Evolutionary conservation across 2,329 filamentous ascomycete species (phyloP), one percentile per base, ranked within the genome.

Genomic region (Kalmusia sp.): DNA sequence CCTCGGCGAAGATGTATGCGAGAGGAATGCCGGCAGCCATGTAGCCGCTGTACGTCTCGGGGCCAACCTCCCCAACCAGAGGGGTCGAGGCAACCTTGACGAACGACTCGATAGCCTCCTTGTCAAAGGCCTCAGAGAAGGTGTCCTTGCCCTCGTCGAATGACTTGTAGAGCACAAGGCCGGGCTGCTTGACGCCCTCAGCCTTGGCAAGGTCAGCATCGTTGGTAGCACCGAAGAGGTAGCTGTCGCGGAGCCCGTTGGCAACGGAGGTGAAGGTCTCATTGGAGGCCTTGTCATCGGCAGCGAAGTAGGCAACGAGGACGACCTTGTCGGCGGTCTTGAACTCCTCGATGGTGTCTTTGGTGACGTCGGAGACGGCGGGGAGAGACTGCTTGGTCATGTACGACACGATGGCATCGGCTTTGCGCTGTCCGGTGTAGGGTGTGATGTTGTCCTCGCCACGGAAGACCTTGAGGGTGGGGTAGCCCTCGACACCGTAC

Each of bases 311-410:
- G 65, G 88, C 93, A 59, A 99, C 87, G 51, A 98, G 78, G 55
- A 98, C 93, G 59, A 98, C 92, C 83, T 97, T 96, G 82, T 99
- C 95, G 74, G 93, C 87, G 55, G 89, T 93, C 88, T 98, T 98
- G 88, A 99, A 96, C 69, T 96, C 93, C 74, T 93, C 91, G 50
- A 97, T 81, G 55, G 88, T 92, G 62, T 93, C 91, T 76, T 89
- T 87, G 68, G 85, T 88, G 55, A 99, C 84, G 61, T 84, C 72
- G 5, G 95, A 97, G 61, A 99, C 93, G 61, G 95, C 90, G 49
- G 95, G 95, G 56, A 99, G 86, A 22, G 91, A 91, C 82, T 98
- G 95, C 86, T 98, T 99, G 77, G 92, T 89, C 95, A 99, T 99
- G 84, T 96, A 98, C 22, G 87, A 89, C 60, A 88, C 77, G 67